Percentiles rank a stretch among this genome's conserved stretches.
phyloP scores from a whole-genome alignment of 1,139 yeast species.

The Kurtzmaniella quercitrusa region DNA sequence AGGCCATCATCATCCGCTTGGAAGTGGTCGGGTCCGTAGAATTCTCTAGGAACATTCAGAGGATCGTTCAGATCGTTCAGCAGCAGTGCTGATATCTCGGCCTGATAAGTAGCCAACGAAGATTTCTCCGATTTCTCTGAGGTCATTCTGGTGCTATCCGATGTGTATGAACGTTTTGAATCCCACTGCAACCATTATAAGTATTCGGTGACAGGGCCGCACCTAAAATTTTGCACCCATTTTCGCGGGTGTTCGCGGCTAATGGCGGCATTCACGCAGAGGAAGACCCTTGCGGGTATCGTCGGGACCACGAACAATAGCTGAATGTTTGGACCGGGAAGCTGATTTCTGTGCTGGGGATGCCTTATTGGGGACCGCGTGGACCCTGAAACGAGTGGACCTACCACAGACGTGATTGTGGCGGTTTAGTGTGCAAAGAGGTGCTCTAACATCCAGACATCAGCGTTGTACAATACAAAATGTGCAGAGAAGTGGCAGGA shows the following conservation, averaged over 20 bases:
- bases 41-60: not conserved
- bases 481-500: too few species aligned
- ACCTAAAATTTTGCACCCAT: conserved; percentile 2
- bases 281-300: not conserved
- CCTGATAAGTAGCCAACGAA: not conserved
- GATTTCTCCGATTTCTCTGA: not conserved
- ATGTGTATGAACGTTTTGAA: too few species aligned
- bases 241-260: conserved; percentile 1
- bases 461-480: too few species aligned
- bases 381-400: too few species aligned
- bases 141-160: not conserved
- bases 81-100: conserved; percentile 1
- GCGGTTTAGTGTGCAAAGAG: too few species aligned
- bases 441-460: too few species aligned
- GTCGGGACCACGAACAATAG: not conserved
- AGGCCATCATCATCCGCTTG: not conserved
- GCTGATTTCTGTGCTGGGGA: too few species aligned
- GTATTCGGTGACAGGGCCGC: not conserved
- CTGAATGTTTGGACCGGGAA: not conserved
- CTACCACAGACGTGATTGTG: too few species aligned
- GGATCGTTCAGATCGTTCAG: not conserved
- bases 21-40: not conserved
- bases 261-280: not conserved
- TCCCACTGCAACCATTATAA: not conserved
- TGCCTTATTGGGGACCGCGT: too few species aligned